A percentile compares a stretch with the other conserved stretches of the same genome.
Conservation (phyloP, 192 early-diverging fungal genomes). For the Coemansia furcata region DNA sequence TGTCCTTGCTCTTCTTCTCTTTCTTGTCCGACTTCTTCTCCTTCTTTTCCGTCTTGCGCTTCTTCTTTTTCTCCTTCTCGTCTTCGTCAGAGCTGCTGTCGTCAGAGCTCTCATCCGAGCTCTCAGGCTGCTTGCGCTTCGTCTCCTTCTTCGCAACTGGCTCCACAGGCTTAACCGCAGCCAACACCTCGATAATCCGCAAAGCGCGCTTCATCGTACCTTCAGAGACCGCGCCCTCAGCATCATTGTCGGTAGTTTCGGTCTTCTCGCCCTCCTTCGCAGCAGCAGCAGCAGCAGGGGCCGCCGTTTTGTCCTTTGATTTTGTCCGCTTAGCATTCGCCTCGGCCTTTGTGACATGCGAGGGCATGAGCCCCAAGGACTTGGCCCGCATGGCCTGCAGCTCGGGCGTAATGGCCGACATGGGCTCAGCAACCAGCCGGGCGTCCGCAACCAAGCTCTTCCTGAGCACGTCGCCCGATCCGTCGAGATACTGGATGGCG, state of each 20-base stretch:
- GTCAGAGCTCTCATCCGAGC: conserved; percentile 1
- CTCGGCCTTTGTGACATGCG: conserved; percentile 36
- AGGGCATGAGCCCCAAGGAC: conserved; percentile 29
- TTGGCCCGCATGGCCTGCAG: conserved; percentile 9
- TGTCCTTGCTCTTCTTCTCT: conserved; percentile 11
- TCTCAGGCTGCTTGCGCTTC: conserved; percentile 9
- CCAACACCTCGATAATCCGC: conserved; percentile 22
- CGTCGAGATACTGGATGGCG: conserved; percentile 25
- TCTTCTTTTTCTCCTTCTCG: conserved; percentile 16
- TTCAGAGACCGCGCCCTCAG: background rate
- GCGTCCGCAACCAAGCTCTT: conserved; percentile 28
- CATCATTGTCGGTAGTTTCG: conserved; percentile 1
- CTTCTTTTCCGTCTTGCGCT: conserved; percentile 8
- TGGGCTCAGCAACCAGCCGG: conserved; percentile 19
- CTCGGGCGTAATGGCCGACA: background rate
- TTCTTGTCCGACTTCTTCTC: conserved; percentile 13
- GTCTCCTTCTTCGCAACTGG: background rate
- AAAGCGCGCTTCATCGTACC: conserved; percentile 10
- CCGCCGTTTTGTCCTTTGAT: background rate
- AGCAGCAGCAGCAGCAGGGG: background rate
- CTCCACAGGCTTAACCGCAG: background rate
- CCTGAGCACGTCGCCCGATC: conserved; percentile 4
- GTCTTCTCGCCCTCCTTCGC: conserved; percentile 3
- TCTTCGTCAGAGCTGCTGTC: conserved; percentile 10
- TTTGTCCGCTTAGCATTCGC: conserved; percentile 12